Conservation (phyloP, 2,329 filamentous ascomycete genomes). For the Rachicladosporium sp. region DNA sequence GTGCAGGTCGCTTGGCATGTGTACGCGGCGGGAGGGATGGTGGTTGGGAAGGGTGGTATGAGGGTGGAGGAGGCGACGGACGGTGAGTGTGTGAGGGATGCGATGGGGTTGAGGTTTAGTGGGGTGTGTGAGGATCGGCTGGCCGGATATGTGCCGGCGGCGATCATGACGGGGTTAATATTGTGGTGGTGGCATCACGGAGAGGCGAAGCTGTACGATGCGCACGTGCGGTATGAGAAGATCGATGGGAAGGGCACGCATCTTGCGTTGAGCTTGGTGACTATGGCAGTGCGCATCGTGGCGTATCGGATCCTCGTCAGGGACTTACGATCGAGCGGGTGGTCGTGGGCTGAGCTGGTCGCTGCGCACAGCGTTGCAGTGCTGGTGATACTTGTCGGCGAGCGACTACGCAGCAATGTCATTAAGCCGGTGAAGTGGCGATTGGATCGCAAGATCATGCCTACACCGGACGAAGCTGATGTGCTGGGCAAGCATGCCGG, state of each 20-base stretch:
- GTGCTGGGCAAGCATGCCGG: slow-evolving; percentile 17
- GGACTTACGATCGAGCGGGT: slow-evolving; percentile 1
- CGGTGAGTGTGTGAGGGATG: slow-evolving; percentile 5
- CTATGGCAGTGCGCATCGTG: slow-evolving; percentile 43
- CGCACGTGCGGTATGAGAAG: slow-evolving; percentile 4
- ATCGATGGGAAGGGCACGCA: slow-evolving; percentile 5
- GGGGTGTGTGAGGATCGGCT: slow-evolving; percentile 14
- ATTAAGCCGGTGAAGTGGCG: slow-evolving; percentile 18
- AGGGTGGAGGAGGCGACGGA: slow-evolving; percentile 1
- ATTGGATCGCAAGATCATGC: slow-evolving; percentile 21
- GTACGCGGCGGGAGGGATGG: slow-evolving; percentile 7
- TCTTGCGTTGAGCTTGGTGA: slow-evolving; percentile 26
- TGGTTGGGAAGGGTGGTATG: background rate
- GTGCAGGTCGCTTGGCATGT: slow-evolving; percentile 18
- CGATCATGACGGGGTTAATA: slow-evolving; percentile 12
- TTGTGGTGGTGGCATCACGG: slow-evolving; percentile 24
- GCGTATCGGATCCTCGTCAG: slow-evolving; percentile 11
- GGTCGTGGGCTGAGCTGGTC: slow-evolving; percentile 23
- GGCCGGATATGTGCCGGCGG: slow-evolving; percentile 12
- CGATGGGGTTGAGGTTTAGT: slow-evolving; percentile 9
- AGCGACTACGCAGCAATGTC: slow-evolving; percentile 12
- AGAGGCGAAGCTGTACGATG: slow-evolving; percentile 18
- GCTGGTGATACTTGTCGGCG: slow-evolving; percentile 35
- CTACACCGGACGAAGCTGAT: slow-evolving; percentile 18
- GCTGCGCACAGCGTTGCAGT: slow-evolving; percentile 45